These are phyloP conservation scores for Podospora pseudopauciseta DNA, from an alignment of 495 filamentous ascomycete species.

Conservation along the genomic window DNA sequence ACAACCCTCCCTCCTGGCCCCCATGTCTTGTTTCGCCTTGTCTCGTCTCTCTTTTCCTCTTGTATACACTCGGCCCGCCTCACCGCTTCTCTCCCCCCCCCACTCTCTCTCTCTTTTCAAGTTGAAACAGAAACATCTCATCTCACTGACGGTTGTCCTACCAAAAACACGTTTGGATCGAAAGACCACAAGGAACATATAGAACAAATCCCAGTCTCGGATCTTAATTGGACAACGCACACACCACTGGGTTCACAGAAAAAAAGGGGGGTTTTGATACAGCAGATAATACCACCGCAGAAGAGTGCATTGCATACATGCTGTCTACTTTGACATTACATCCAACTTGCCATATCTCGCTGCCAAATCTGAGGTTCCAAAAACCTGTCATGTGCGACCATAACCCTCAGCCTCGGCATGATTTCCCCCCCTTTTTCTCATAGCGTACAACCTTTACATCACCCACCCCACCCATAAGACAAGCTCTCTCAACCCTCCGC, in stretches of 20 bases:
- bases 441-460: background rate
- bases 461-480: background rate
- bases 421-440: background rate
- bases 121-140: background rate
- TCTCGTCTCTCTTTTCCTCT: background rate
- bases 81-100: background rate
- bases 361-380: too few relatives aligned
- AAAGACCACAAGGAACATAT: background rate
- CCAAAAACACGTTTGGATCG: background rate
- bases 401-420: background rate
- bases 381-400: background rate
- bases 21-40: background rate
- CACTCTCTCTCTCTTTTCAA: too few relatives aligned
- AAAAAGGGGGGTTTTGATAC: background rate
- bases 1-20: background rate
- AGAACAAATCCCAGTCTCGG: background rate
- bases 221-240: background rate
- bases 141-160: background rate
- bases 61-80: constrained; percentile 3
- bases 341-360: background rate
- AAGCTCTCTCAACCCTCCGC: constrained; percentile 48
- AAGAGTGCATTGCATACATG: background rate
- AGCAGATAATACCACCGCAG: background rate
- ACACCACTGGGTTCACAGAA: background rate
- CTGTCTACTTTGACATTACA: background rate